Percentiles rank a stretch among this genome's conserved stretches.
These are phyloP conservation scores for Beta lomatogona DNA, from an alignment of 179 eudicot species.

Conservation along the genomic window DNA sequence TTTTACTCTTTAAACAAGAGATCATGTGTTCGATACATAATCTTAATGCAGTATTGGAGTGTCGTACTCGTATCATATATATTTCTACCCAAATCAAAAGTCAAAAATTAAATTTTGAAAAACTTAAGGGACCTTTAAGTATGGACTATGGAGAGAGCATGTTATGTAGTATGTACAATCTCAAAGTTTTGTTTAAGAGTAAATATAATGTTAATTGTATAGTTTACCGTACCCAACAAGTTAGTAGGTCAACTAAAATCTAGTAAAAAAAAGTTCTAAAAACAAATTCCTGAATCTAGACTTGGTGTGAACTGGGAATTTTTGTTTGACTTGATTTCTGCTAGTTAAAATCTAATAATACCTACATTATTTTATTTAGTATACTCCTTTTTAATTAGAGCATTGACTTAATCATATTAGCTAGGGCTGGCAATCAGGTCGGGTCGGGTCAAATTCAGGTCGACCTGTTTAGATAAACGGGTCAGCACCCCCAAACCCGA, in stretches of 20 bases:
- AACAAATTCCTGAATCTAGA: background rate
- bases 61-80: too few species aligned
- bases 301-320: background rate
- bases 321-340: slow-evolving; percentile 5
- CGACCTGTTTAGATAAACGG: too few species aligned
- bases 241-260: slow-evolving; percentile 21
- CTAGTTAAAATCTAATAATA: background rate
- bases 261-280: background rate
- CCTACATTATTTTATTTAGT: background rate
- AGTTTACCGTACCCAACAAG: slow-evolving; percentile 11
- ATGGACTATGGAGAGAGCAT: too few species aligned
- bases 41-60: too few species aligned
- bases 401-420: slow-evolving; percentile 7
- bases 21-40: too few species aligned
- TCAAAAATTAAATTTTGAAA: too few species aligned
- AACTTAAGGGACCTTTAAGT: too few species aligned
- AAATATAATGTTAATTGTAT: background rate
- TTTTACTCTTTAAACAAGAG: too few species aligned
- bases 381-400: background rate
- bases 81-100: too few species aligned
- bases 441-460: too few species aligned
- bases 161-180: background rate
- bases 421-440: too few species aligned
- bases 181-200: background rate
- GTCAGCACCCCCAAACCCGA: too few species aligned